Evolutionary conservation across 345 rosid genomes (phyloP).

Genomic region (Xanthoceras sorbifolium): DNA sequence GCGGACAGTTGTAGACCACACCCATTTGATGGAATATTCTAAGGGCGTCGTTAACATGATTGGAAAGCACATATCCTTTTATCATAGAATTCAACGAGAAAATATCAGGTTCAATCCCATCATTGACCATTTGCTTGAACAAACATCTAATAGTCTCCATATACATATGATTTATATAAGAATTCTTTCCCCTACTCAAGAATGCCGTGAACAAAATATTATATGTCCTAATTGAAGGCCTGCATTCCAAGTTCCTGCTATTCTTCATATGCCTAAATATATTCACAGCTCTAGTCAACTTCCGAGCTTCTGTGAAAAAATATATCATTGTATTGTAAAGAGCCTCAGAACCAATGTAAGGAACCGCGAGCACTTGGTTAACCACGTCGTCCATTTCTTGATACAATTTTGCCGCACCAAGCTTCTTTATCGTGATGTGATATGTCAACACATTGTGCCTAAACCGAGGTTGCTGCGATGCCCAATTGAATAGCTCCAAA

Average conservation of each 20-base stretch:
- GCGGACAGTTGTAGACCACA: conserved; percentile 61
- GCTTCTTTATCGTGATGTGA: conserved; percentile 73
- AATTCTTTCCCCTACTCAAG: conserved; percentile 71
- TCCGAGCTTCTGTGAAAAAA: conserved; percentile 78
- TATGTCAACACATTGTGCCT: conserved; percentile 61
- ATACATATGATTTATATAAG: conserved; percentile 70
- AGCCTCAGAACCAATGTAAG: conserved; percentile 63
- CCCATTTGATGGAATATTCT: conserved; percentile 93
- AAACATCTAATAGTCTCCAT: conserved; percentile 79
- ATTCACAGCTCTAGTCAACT: conserved; percentile 79
- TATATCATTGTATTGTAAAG: conserved; percentile 70
- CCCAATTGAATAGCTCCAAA: conserved; percentile 81
- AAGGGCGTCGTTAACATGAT: conserved; percentile 89
- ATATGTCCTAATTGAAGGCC: conserved; percentile 76
- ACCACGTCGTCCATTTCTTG: conserved; percentile 84
- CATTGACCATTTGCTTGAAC: conserved; percentile 81
- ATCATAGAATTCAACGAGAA: conserved; percentile 68
- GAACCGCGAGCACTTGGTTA: conserved; percentile 70
- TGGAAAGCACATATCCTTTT: conserved; percentile 83
- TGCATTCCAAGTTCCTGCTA: conserved; percentile 56
- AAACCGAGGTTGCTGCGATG: conserved; percentile 78
- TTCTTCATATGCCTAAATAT: conserved; percentile 76
- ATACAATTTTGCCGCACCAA: conserved; percentile 79
- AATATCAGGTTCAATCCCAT: conserved; percentile 80
- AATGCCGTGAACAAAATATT: conserved; percentile 75